Evolutionary conservation across 2,329 filamentous ascomycete genomes (phyloP), one percentile per base, ranked within the genome.

Genomic region (Fusarium circinatum): DNA sequence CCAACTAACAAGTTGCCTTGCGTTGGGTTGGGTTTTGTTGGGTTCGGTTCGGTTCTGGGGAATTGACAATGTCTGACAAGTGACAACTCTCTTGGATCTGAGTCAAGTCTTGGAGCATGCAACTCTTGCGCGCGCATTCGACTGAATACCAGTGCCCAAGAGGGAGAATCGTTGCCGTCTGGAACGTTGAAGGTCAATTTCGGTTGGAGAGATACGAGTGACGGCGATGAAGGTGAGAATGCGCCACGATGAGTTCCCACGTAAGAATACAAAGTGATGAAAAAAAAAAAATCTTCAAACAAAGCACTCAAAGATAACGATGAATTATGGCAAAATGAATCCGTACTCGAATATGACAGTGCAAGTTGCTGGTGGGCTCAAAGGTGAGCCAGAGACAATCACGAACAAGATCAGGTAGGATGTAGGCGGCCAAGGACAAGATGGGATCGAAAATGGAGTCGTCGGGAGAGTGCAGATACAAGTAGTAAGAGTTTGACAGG

Each of bases 301-400:
- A 54, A 26, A 57, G 24, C 57, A 52, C 30, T 20, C 13, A 18
- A 26, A 47, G 24, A 38, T 44, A 30, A 22, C 22, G 30, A 7
- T 28, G 38, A 54, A 18, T 54, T 28, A 41, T n/a, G 47, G 9
- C 15, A 65, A 45, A 26, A 59, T 24, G 39, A 59, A 48, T 54
- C 42, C 28, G 44, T 48, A 52, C 67, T 70, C 58, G 51, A 30
- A 65, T 59, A 65, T 55, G 45, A 68, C 42, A 72, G 56, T 47
- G 51, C 63, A 65, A 65, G 54, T 47, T 64, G 36, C 48, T 45
- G 39, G 51, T 71, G 61, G 66, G 71, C 70, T 62, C 70, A 74
- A 74, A 63, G 41, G 68, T 74, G 71, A 74, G 71, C 54, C 70
- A 54, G 65, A 73, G 56, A 49, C 47, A 65, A 74, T 62, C 64